Percentiles rank a stretch among this genome's conserved stretches.
Evolutionary conservation across 202 grass and related monocot genomes (phyloP).

Genomic region (Hordeum pubiflorum): DNA sequence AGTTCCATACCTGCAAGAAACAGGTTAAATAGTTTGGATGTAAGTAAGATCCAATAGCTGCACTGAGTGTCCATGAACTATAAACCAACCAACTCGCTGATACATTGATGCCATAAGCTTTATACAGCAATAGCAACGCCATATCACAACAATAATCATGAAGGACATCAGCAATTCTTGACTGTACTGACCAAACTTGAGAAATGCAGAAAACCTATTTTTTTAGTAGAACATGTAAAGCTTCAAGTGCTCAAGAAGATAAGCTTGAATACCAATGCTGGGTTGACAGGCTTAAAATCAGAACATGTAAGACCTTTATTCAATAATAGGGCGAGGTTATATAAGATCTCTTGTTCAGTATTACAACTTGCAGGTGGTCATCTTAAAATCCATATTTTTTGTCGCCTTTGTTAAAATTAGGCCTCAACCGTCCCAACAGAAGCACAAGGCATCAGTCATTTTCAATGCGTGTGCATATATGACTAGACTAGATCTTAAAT

Average conservation of each 20-base stretch:
- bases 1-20: conserved; percentile 71
- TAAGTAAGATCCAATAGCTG: background rate
- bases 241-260: conserved; percentile 55
- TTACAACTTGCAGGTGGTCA: background rate
- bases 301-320: background rate
- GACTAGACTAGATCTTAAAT: background rate
- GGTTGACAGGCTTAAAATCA: background rate
- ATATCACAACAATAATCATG: background rate
- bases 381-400: background rate
- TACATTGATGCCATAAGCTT: background rate
- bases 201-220: conserved; percentile 57
- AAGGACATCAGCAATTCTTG: background rate
- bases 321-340: background rate
- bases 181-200: conserved; percentile 54
- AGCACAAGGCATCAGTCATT: background rate
- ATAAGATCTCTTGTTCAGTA: background rate
- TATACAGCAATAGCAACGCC: background rate
- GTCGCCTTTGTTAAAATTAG: background rate
- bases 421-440: background rate
- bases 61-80: background rate
- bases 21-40: background rate
- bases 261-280: background rate
- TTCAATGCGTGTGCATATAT: background rate
- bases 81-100: background rate
- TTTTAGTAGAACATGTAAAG: conserved; percentile 88